These are phyloP conservation scores for Leccinum uliginosum DNA, from an alignment of 768 basidiomycete genomes.

Conservation along the genomic window DNA sequence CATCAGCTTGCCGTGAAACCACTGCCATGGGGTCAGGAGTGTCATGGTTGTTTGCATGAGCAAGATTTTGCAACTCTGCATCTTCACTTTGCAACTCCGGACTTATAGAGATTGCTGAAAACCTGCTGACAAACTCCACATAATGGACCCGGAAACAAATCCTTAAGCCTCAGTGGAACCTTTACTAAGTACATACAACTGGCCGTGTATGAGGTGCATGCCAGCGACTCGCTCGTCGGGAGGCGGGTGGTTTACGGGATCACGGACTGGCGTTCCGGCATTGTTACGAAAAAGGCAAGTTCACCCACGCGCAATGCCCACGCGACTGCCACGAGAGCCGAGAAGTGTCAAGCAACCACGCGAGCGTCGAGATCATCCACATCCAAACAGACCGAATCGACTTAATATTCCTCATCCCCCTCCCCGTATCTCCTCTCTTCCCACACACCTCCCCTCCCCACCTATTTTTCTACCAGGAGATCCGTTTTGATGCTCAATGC, in stretches of 20 bases:
- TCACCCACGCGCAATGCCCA: slow-evolving; percentile 27
- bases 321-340: slow-evolving; percentile 34
- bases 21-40: too few species aligned
- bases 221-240: too few species aligned
- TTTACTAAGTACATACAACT: too few species aligned
- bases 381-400: slow-evolving; percentile 13
- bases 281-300: slow-evolving; percentile 18
- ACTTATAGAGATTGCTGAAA: too few species aligned
- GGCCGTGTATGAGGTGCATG: too few species aligned
- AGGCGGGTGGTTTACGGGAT: background rate
- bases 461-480: background rate
- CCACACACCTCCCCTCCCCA: background rate
- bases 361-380: slow-evolving; percentile 32
- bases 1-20: too few species aligned
- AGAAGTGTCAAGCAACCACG: slow-evolving; percentile 34
- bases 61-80: too few species aligned
- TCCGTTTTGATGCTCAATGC: slow-evolving; percentile 23
- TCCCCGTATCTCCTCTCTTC: background rate
- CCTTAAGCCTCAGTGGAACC: too few species aligned
- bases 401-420: slow-evolving; percentile 8
- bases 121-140: too few species aligned
- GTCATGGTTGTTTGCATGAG: too few species aligned
- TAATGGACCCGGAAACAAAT: too few species aligned
- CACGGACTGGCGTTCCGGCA: background rate
- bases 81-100: too few species aligned